These are phyloP conservation scores for Caryopteris hybrid DNA, from an alignment of 305 asterid species.

Conservation along the genomic window DNA sequence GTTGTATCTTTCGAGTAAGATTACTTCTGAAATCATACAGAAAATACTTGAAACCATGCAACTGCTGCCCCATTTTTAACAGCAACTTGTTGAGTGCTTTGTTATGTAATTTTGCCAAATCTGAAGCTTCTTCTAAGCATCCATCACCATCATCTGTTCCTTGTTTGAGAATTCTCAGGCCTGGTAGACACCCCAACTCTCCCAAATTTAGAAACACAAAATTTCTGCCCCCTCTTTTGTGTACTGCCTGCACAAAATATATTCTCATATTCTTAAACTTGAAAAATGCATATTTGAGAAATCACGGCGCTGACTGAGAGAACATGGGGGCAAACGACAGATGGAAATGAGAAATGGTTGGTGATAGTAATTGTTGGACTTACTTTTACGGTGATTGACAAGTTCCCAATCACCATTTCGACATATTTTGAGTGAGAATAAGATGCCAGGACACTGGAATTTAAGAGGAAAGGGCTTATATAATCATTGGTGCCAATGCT, in stretches of 20 bases:
- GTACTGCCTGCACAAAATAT: constrained; percentile 30
- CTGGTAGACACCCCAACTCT: constrained; percentile 58
- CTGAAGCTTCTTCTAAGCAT: constrained; percentile 44
- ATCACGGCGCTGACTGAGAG: too few relatives aligned
- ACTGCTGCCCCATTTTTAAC: constrained; percentile 26
- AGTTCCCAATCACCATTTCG: constrained; percentile 41
- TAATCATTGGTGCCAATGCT: constrained; percentile 63
- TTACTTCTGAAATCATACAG: constrained; percentile 43
- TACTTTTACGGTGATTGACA: constrained; percentile 35
- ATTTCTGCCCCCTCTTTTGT: constrained; percentile 54
- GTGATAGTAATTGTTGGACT: too few relatives aligned
- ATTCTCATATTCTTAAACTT: too few relatives aligned
- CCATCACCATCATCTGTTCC: constrained; percentile 15
- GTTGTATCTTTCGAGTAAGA: constrained; percentile 30
- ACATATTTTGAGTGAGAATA: constrained; percentile 27
- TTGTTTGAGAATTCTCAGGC: constrained; percentile 36
- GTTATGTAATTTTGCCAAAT: constrained; percentile 48
- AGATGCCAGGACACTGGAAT: constrained; percentile 27
- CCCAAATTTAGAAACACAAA: constrained; percentile 51
- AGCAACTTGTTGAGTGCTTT: constrained; percentile 28
- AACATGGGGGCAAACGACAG: too few relatives aligned
- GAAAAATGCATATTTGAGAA: too few relatives aligned
- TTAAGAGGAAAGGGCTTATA: constrained; percentile 35
- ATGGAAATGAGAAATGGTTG: too few relatives aligned
- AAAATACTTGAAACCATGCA: constrained; percentile 49